Conservation (phyloP, 2,329 filamentous ascomycete species). For the Fusarium illudens region DNA sequence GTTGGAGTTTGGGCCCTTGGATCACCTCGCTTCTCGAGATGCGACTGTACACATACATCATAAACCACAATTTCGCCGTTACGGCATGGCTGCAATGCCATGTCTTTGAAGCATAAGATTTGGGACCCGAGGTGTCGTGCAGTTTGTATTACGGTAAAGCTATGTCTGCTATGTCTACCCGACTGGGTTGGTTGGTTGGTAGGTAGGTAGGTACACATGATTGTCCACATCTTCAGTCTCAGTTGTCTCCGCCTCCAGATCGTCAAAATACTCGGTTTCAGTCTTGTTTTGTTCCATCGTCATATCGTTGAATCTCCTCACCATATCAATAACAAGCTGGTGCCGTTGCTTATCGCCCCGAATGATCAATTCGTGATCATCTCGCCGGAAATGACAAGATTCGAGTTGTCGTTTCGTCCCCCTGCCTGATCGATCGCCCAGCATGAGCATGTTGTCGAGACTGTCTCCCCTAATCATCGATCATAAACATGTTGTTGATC, state of each 20-base stretch:
- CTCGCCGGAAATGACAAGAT: too few species aligned
- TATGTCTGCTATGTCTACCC: neutral
- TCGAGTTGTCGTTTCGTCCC: too few species aligned
- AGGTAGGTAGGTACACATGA: neutral
- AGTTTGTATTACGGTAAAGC: neutral
- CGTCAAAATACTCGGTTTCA: neutral
- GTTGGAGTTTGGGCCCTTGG: slow-evolving; percentile 43
- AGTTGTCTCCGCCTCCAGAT: slow-evolving; percentile 5
- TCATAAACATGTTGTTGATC: neutral
- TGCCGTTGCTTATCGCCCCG: too few species aligned
- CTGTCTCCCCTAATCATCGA: neutral
- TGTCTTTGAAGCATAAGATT: slow-evolving; percentile 11
- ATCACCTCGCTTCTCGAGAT: slow-evolving; percentile 29
- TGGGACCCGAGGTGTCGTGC: neutral
- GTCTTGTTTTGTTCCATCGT: neutral
- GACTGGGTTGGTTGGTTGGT: neutral
- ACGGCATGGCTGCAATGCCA: slow-evolving; percentile 12
- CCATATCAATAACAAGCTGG: too few species aligned
- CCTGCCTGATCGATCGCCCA: too few species aligned
- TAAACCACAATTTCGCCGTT: slow-evolving; percentile 19
- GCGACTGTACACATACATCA: slow-evolving; percentile 42
- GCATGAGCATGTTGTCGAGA: too few species aligned
- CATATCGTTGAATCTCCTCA: too few species aligned
- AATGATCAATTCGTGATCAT: too few species aligned
- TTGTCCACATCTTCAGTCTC: slow-evolving; percentile 2